phyloP scores from a whole-genome alignment of 1,284 basidiomycete species.

The Cutaneotrichosporon cutaneum region DNA sequence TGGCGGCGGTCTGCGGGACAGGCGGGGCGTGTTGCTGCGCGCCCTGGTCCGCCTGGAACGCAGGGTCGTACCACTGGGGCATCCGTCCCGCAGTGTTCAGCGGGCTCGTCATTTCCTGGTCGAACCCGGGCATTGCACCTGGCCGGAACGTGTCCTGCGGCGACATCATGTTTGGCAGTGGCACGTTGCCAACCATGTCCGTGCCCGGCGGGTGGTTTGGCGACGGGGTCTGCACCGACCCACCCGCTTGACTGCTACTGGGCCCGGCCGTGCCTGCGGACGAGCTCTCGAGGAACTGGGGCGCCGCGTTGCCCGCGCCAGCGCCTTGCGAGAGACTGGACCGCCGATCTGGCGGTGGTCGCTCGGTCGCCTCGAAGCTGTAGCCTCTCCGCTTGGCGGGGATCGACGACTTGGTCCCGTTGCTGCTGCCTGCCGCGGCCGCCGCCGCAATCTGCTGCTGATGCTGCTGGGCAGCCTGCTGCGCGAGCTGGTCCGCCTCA shows the following conservation, averaged over 20 bases:
- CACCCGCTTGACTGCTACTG: not conserved
- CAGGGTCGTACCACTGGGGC: constrained; percentile 14
- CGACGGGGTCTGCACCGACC: constrained; percentile 1
- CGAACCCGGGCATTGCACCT: constrained; percentile 6
- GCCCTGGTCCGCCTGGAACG: constrained; percentile 5
- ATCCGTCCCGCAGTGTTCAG: not conserved
- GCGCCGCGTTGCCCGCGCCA: not conserved
- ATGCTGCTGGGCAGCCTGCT: constrained; percentile 24
- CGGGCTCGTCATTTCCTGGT: constrained; percentile 6
- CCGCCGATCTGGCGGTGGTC: constrained; percentile 5
- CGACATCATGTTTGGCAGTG: constrained; percentile 16
- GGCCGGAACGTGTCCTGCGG: constrained; percentile 22
- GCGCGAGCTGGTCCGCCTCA: constrained; percentile 23
- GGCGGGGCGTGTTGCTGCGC: not conserved
- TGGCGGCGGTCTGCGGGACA: not conserved
- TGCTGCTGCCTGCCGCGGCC: constrained; percentile 6
- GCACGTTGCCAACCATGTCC: constrained; percentile 12
- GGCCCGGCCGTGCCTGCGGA: not conserved
- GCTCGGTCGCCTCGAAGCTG: constrained; percentile 1
- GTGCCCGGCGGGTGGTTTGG: constrained; percentile 6
- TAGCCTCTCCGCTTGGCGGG: constrained; percentile 22
- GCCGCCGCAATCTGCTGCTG: constrained; percentile 19
- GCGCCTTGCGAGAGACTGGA: not conserved
- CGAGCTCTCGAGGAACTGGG: constrained; percentile 3
- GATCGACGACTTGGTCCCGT: constrained; percentile 9